A percentile compares a stretch with the other conserved stretches of the same genome.
Conservation (phyloP, 371 early-diverging fungal species). For the Apophysomyces elegans region DNA sequence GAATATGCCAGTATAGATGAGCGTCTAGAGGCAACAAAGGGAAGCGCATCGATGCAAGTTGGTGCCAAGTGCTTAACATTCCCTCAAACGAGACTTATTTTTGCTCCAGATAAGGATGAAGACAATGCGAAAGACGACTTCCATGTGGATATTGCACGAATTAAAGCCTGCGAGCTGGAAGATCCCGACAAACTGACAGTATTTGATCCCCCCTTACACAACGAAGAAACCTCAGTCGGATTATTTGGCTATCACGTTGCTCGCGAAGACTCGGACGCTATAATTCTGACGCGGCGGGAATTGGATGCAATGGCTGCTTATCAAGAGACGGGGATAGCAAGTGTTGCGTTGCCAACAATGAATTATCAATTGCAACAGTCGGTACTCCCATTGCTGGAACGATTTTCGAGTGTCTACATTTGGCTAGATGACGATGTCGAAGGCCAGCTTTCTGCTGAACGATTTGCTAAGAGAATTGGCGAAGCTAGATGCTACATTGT, state of each 20-base stretch:
- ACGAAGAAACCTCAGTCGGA: constrained; percentile 36
- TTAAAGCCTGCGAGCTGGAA: constrained; percentile 41
- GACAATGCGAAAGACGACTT: constrained; percentile 17
- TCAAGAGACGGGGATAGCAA: constrained; percentile 68
- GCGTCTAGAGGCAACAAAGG: constrained; percentile 14
- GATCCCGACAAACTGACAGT: constrained; percentile 16
- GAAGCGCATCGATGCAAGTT: background rate
- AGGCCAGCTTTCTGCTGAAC: constrained; percentile 63
- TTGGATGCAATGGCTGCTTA: constrained; percentile 75
- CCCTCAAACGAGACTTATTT: constrained; percentile 43
- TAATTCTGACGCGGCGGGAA: constrained; percentile 66
- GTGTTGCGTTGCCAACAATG: constrained; percentile 57
- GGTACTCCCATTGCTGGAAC: constrained; percentile 62
- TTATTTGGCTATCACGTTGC: constrained; percentile 73
- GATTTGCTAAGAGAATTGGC: constrained; percentile 68
- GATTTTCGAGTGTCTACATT: constrained; percentile 66
- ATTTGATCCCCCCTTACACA: constrained; percentile 35
- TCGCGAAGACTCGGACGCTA: constrained; percentile 32
- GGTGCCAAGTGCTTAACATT: constrained; percentile 38
- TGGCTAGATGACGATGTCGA: constrained; percentile 77
- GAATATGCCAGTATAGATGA: constrained; percentile 25
- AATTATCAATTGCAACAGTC: constrained; percentile 68
- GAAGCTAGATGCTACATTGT: constrained; percentile 63
- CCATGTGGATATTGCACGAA: constrained; percentile 28
- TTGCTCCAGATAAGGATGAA: constrained; percentile 13